Evolutionary conservation across 495 filamentous ascomycete genomes (phyloP).

Genomic region (Penicillium simplicissimum): DNA sequence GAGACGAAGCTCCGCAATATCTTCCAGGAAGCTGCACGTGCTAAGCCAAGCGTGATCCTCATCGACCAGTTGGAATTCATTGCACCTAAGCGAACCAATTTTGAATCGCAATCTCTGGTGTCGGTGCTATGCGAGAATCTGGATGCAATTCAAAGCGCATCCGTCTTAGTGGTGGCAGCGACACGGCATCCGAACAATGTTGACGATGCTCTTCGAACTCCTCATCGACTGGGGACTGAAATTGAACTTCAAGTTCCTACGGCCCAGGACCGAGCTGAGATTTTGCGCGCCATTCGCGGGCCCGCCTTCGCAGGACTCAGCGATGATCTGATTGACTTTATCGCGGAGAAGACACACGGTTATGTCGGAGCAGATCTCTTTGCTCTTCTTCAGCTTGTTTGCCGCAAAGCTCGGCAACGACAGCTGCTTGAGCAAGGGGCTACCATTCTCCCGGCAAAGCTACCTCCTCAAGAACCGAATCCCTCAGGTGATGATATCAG

Average conservation of each 20-base stretch:
- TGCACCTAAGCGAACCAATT: constrained; percentile 58
- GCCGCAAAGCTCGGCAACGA: constrained; percentile 44
- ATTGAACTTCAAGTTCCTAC: constrained; percentile 84
- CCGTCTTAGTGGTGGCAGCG: constrained; percentile 71
- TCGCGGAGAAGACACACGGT: constrained; percentile 65
- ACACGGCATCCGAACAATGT: constrained; percentile 72
- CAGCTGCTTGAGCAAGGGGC: constrained; percentile 22
- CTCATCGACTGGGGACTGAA: constrained; percentile 65
- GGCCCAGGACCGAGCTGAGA: constrained; percentile 66
- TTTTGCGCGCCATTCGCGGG: constrained; percentile 57
- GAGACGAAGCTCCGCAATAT: constrained; percentile 60
- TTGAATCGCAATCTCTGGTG: constrained; percentile 40
- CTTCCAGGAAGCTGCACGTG: constrained; percentile 69
- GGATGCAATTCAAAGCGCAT: constrained; percentile 41
- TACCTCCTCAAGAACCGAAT: neutral
- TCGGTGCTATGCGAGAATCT: constrained; percentile 46
- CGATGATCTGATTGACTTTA: constrained; percentile 39
- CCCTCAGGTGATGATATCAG: neutral
- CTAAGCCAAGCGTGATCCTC: constrained; percentile 78
- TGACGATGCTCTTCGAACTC: constrained; percentile 68
- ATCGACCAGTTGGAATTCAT: constrained; percentile 80
- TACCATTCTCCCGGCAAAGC: neutral
- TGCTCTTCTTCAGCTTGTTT: constrained; percentile 48
- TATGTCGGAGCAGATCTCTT: constrained; percentile 68
- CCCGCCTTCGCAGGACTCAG: constrained; percentile 29